These are phyloP conservation scores for Lecanicillium sp. DNA, from an alignment of 2,329 filamentous ascomycete species.

Conservation along the genomic window DNA sequence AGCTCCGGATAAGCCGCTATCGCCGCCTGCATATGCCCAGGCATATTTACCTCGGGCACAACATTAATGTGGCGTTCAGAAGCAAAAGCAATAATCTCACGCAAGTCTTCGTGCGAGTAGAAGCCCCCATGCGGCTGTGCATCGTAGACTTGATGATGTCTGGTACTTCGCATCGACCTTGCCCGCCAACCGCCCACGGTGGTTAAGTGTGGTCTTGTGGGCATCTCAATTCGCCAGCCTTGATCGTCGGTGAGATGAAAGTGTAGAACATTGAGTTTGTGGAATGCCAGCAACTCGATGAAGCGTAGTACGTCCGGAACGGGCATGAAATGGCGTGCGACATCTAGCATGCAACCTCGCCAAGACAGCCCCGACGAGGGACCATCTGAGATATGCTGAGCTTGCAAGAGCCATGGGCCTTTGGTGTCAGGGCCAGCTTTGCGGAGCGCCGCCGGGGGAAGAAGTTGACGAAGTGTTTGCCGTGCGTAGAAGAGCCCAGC, in stretches of 20 bases:
- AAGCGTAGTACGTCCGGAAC: slow-evolving; percentile 12
- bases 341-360: slow-evolving; percentile 15
- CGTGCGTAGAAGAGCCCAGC: slow-evolving; percentile 10
- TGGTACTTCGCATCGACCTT: slow-evolving; percentile 10
- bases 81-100: slow-evolving; percentile 11
- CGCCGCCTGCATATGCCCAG: slow-evolving; percentile 14
- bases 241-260: slow-evolving; percentile 13
- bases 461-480: slow-evolving; percentile 12
- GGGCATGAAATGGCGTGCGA: slow-evolving; percentile 14
- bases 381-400: slow-evolving; percentile 9
- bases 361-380: slow-evolving; percentile 11
- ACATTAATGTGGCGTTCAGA: slow-evolving; percentile 11
- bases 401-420: slow-evolving; percentile 10
- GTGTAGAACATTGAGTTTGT: slow-evolving; percentile 12
- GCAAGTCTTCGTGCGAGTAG: slow-evolving; percentile 10
- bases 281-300: slow-evolving; percentile 11
- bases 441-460: slow-evolving; percentile 8
- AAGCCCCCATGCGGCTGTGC: slow-evolving; percentile 11
- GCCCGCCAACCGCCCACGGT: slow-evolving; percentile 10
- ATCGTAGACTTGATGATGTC: slow-evolving; percentile 8
- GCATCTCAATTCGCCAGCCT: slow-evolving; percentile 12
- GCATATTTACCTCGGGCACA: slow-evolving; percentile 15
- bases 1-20: slow-evolving; percentile 14
- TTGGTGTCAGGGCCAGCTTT: not conserved
- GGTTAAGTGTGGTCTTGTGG: slow-evolving; percentile 9